Conservation (phyloP, 768 basidiomycete species). For the Mycena maculata region DNA sequence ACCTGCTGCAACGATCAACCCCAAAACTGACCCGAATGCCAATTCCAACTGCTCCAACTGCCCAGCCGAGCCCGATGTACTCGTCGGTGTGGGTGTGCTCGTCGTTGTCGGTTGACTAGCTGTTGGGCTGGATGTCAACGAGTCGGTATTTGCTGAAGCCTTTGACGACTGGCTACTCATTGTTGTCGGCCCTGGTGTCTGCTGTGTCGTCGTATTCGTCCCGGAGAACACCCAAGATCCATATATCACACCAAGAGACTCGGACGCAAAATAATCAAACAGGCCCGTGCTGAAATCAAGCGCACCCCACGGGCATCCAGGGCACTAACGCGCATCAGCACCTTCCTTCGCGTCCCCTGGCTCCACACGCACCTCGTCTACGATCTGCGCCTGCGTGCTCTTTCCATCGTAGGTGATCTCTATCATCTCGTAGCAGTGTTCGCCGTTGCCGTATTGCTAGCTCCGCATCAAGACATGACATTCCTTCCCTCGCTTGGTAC, state of each 20-base stretch:
- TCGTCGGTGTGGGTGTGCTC: slow-evolving; percentile 32
- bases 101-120: slow-evolving; percentile 33
- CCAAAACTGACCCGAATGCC: not conserved
- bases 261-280: slow-evolving; percentile 64
- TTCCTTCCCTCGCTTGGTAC: not conserved
- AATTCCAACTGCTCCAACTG: not conserved
- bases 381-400: slow-evolving; percentile 60
- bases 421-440: slow-evolving; percentile 64
- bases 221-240: slow-evolving; percentile 64
- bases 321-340: slow-evolving; percentile 48
- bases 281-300: slow-evolving; percentile 73
- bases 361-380: slow-evolving; percentile 59
- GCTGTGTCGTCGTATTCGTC: slow-evolving; percentile 35
- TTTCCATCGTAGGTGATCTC: slow-evolving; percentile 63
- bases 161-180: not conserved
- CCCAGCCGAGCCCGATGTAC: not conserved
- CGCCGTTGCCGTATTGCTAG: slow-evolving; percentile 18
- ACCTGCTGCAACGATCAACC: not conserved
- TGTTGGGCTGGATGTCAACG: slow-evolving; percentile 1
- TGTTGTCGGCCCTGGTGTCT: slow-evolving; percentile 27
- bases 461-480: not conserved
- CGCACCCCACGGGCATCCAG: slow-evolving; percentile 66
- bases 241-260: slow-evolving; percentile 60
- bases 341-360: not conserved
- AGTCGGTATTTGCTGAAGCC: not conserved